A percentile compares a stretch with the other conserved stretches of the same genome.
Evolutionary conservation across 129 eudicot species (phyloP).

Genomic region (Erigeron canadensis): DNA sequence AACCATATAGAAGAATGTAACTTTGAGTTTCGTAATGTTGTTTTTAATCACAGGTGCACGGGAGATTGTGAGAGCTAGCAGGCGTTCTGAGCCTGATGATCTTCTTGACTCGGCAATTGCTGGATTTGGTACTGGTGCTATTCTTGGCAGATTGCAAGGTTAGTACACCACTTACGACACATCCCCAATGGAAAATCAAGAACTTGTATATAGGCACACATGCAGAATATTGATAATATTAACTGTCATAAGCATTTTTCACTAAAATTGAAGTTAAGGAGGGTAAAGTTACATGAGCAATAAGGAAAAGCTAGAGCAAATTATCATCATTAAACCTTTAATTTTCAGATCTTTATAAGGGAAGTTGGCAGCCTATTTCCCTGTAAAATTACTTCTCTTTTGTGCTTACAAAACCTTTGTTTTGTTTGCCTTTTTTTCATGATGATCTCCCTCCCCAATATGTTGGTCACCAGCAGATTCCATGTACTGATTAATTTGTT

Average conservation of each 20-base stretch:
- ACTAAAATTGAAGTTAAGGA: too few species aligned
- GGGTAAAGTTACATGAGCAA: too few species aligned
- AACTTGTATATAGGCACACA: background rate
- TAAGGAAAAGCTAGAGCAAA: too few species aligned
- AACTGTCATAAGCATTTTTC: background rate
- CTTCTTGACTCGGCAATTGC: constrained; percentile 78
- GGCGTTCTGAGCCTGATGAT: constrained; percentile 71
- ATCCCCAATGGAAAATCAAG: background rate
- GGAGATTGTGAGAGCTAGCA: constrained; percentile 70
- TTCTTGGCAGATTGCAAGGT: constrained; percentile 98
- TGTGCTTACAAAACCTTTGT: background rate
- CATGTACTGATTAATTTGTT: background rate
- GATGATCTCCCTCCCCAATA: background rate
- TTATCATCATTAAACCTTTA: too few species aligned
- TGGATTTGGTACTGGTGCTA: constrained; percentile 88
- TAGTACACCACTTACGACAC: background rate
- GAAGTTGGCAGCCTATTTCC: background rate
- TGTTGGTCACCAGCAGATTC: background rate
- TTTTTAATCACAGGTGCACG: constrained; percentile 68
- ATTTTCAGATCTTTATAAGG: background rate
- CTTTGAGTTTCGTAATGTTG: constrained; percentile 7
- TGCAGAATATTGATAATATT: constrained; percentile 3
- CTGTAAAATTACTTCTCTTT: background rate
- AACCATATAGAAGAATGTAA: too few species aligned
- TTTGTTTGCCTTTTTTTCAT: background rate